phyloP scores from a whole-genome alignment of 2,329 filamentous ascomycete genomes.

The Fusarium mangiferae region DNA sequence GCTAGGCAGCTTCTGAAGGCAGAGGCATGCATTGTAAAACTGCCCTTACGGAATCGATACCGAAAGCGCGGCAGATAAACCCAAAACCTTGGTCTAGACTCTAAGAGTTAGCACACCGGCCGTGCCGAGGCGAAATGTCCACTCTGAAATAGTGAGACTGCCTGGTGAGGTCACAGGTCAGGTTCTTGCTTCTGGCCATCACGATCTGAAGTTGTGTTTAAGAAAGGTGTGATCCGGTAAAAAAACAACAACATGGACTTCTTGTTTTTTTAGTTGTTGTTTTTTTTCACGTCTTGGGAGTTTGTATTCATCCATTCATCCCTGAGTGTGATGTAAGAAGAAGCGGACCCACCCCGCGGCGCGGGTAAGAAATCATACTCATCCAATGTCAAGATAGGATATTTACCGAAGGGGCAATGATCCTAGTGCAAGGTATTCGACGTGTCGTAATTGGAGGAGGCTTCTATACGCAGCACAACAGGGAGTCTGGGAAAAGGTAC shows the following conservation, averaged over 20 bases:
- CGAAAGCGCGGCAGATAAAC: slow-evolving; percentile 39
- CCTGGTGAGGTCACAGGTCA: slow-evolving; percentile 6
- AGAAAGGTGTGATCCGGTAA: slow-evolving; percentile 21
- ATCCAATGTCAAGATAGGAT: slow-evolving; percentile 27
- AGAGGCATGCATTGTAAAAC: slow-evolving; percentile 14
- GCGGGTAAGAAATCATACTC: slow-evolving; percentile 16
- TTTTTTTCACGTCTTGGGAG: not conserved
- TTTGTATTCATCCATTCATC: slow-evolving; percentile 16
- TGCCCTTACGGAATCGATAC: slow-evolving; percentile 42
- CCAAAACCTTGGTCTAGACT: slow-evolving; percentile 27
- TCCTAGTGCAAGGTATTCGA: slow-evolving; percentile 17
- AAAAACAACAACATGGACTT: slow-evolving; percentile 8
- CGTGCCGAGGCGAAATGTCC: slow-evolving; percentile 21
- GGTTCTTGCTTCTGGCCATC: not conserved
- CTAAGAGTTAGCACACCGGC: slow-evolving; percentile 6
- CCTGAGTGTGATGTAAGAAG: slow-evolving; percentile 32
- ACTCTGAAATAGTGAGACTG: not conserved
- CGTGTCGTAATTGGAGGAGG: slow-evolving; percentile 14
- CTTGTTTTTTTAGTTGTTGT: not conserved
- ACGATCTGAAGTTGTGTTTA: not conserved
- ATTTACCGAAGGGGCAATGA: slow-evolving; percentile 31
- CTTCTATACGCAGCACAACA: not conserved
- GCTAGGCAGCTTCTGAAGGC: not conserved
- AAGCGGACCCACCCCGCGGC: slow-evolving; percentile 15
- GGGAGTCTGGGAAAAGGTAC: not conserved